Base-by-base conservation (phyloP, 345 rosid genomes). In the Corymbia maculata region DNA sequence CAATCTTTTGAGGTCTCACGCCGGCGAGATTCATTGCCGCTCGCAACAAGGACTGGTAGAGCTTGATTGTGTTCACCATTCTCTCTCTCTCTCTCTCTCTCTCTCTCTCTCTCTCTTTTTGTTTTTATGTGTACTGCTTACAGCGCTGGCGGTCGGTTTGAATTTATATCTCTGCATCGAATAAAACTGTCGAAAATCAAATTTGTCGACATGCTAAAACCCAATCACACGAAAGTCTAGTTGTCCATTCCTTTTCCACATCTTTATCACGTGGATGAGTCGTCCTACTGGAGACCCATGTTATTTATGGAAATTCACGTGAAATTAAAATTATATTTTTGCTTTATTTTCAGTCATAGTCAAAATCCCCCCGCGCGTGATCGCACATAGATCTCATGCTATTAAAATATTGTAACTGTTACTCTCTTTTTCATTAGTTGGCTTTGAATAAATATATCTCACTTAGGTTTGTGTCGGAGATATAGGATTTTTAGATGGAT, bases 21-120 rank as follows among this genome's bases (percentile, higher is more conserved):
- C 93, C 93, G 2, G 32, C 87, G 13, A 89, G 85, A 86, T 90
- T 92, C 91, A 90, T 24, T 4, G 85, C 6, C 16, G 84, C 45
- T 15, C 70, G 88, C 64, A 93, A 80, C 36, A 91, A 55, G 26
- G 80, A 13, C 68, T 75, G 50, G 90, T 88, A 90, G 3, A 88
- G 51, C 14, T 84, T n/a, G 45, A 92, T 44, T 17, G 87, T 26
- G 86, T 90, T 90, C 85, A 89, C 85, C 92, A 90, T 90, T 61
- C 8, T 61, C 86, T 30, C 50, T 61, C 88, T 86, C 70, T 55
- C 50, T 49, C 51, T 50, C 51, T 50, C 13, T 50, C 51, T n/a
- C 19, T 21, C 10, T 52, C 55, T 52, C 57, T 19, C 57, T 52
- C 57, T 52, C 21, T 16, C 16, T 61, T 12, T 26, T 26, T 26